Conservation (phyloP, 2,329 filamentous ascomycete species). For the Colletotrichum sp. region DNA sequence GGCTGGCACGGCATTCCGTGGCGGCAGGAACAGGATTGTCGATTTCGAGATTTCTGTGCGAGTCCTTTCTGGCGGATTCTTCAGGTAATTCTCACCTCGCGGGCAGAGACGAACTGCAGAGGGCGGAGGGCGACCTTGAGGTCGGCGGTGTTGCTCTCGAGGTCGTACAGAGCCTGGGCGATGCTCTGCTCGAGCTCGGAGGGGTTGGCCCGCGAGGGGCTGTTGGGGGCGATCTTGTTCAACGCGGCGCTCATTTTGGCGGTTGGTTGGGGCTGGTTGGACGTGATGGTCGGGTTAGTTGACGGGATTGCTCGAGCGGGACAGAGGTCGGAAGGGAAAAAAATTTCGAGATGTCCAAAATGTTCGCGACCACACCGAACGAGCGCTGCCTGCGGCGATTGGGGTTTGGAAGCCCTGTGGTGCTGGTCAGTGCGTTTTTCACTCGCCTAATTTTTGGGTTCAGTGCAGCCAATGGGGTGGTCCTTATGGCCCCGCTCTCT, state of each 20-base stretch:
- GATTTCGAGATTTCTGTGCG: background rate
- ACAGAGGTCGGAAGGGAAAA: background rate
- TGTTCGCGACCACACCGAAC: background rate
- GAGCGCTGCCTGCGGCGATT: constrained; percentile 7
- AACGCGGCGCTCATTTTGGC: constrained; percentile 74
- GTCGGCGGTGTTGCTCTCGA: constrained; percentile 99
- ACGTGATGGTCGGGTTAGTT: constrained; percentile 19
- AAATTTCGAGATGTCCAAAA: background rate
- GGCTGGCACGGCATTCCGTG: background rate
- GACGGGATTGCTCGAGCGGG: constrained; percentile 19
- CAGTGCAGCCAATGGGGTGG: background rate
- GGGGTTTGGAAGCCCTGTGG: constrained; percentile 26
- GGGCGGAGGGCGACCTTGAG: constrained; percentile 95
- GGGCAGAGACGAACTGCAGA: constrained; percentile 98
- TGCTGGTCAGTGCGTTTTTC: background rate
- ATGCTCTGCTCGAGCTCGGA: constrained; percentile 98
- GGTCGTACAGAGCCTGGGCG: constrained; percentile 95
- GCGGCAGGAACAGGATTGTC: constrained; percentile 19
- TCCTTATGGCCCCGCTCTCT: background rate
- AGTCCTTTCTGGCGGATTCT: constrained; percentile 23
- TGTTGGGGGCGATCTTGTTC: constrained; percentile 99
- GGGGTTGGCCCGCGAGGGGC: constrained; percentile 93
- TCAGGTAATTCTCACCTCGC: constrained; percentile 83
- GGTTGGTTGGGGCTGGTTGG: constrained; percentile 16
- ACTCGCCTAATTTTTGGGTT: background rate